Evolutionary conservation across 2,329 filamentous ascomycete species (phyloP), one percentile per base, ranked within the genome.

Genomic region (Curvularia sp.): DNA sequence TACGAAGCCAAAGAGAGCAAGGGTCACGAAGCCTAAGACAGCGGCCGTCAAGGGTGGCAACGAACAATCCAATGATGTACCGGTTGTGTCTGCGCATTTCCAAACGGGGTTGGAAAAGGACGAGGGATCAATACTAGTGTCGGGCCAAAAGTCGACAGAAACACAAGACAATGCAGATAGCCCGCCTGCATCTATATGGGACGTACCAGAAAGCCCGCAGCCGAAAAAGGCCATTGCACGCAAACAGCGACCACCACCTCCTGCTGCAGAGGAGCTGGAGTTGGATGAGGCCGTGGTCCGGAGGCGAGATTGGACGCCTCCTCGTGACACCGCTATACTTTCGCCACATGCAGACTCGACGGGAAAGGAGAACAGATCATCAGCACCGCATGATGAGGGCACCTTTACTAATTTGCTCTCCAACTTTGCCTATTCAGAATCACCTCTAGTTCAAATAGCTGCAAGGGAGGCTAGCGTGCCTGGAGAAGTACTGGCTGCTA

Each of bases 261-360:
- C 41, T 15, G 8, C 55, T 13, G n/a, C 57, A 13, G 41, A 66
- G 13, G 54, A 59, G 1, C 47, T 75, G 5, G 66, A 73, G 2
- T 49, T 77, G 3, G 71, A 75, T 19, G 66, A 69, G 49, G 76
- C 74, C 1, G 62, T 74, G 2, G 49, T 57, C 3, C 64, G 77
- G 55, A 65, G 74, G 48, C 67, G 62, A 23, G 68, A 75, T 51
- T 78, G 77, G 77, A 78, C 77, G 19, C 77, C 77, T 5, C 60
- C 70, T 3, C 66, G 51, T 39, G 70, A 78, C 23, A 76, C 74
- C 0, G 28, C 47, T 12, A 46, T 52, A 12, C 21, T 54, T 25
- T 59, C 58, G 32, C 55, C 60, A 13, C 55, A 62, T 13, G 65
- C 60, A 4, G 65, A 65, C 19, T 70, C 68, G 8, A 49, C 60